phyloP scores from a whole-genome alignment of 768 basidiomycete genomes.

The Agaricus subrufescens region DNA sequence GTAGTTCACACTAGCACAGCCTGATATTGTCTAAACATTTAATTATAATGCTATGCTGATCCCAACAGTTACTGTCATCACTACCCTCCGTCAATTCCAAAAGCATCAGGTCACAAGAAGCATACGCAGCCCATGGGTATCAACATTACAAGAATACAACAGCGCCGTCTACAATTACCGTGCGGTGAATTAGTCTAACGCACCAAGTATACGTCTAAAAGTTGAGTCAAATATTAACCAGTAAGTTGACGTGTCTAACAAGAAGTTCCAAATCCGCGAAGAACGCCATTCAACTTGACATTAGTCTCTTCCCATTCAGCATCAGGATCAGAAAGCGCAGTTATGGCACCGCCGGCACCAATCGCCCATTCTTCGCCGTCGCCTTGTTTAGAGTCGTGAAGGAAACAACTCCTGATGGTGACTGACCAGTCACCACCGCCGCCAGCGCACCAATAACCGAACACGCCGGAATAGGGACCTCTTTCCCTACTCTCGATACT shows the following conservation, averaged over 20 bases:
- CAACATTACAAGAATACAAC: neutral
- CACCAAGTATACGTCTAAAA: neutral
- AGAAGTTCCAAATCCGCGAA: conserved; percentile 53
- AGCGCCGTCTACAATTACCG: too few relatives aligned
- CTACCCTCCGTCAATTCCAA: neutral
- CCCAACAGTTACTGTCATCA: neutral
- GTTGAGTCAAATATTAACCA: too few relatives aligned
- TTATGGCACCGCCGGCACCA: conserved; percentile 96
- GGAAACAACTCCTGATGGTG: conserved; percentile 90
- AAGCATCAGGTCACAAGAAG: neutral
- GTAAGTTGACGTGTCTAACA: conserved; percentile 9
- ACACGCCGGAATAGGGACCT: conserved; percentile 86
- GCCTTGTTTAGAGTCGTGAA: conserved; percentile 35
- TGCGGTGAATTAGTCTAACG: neutral
- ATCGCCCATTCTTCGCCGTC: conserved; percentile 61
- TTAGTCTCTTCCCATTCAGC: conserved; percentile 95
- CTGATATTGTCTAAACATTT: neutral
- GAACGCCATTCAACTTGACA: conserved; percentile 77
- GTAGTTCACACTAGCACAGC: neutral
- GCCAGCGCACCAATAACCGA: conserved; percentile 89
- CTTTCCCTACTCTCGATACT: conserved; percentile 69
- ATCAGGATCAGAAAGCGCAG: conserved; percentile 80
- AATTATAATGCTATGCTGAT: neutral
- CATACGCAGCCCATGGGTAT: too few relatives aligned
- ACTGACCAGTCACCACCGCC: conserved; percentile 93